Evolutionary conservation across 139 green algal species (phyloP).

Genomic region (Coelastrella sp.): DNA sequence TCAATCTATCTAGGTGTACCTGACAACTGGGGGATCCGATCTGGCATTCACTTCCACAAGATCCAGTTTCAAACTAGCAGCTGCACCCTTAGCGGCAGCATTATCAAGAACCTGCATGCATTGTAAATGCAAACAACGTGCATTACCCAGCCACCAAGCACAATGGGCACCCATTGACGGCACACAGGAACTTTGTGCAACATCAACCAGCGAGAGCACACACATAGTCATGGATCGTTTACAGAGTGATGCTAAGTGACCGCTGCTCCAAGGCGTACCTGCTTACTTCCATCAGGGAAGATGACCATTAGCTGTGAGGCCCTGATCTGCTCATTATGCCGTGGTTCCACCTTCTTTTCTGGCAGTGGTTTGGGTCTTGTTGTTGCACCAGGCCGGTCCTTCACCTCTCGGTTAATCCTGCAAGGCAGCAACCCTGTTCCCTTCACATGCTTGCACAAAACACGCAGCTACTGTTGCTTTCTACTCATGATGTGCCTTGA

Average conservation of each 20-base stretch:
- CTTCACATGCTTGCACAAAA: background rate
- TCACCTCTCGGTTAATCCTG: background rate
- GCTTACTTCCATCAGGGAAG: conserved; percentile 15
- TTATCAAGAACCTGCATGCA: conserved; percentile 1
- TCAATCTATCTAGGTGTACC: background rate
- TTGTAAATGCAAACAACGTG: background rate
- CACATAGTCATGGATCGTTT: background rate
- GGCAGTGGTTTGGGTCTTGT: background rate
- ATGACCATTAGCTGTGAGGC: background rate
- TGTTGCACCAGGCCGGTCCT: background rate
- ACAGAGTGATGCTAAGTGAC: background rate
- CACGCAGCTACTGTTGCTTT: background rate
- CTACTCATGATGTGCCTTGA: too few relatives aligned
- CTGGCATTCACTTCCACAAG: conserved; percentile 32
- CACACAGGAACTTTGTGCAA: background rate
- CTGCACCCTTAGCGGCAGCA: conserved; percentile 4
- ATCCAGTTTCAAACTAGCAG: background rate
- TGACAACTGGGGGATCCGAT: background rate
- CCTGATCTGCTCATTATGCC: conserved; percentile 14
- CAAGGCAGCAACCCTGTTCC: background rate
- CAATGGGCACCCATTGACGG: too few relatives aligned
- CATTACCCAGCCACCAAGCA: background rate
- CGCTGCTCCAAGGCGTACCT: background rate
- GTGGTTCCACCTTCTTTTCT: background rate
- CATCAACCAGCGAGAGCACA: background rate